Evolutionary conservation across 2,329 filamentous ascomycete genomes (phyloP), one percentile per base, ranked within the genome.

Genomic region (Neofusicoccum ribis): DNA sequence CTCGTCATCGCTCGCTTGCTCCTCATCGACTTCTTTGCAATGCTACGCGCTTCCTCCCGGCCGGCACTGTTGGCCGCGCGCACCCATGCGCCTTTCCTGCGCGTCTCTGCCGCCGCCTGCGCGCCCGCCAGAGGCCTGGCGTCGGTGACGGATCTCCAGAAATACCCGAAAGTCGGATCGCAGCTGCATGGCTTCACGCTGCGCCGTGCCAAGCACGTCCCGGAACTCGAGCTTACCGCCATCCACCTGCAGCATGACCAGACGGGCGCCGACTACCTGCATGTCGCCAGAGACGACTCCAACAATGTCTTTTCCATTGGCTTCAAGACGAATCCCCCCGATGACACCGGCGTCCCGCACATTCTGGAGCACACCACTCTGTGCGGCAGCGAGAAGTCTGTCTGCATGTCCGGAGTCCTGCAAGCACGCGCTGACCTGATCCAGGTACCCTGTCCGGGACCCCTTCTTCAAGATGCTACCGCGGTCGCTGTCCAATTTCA

Each of bases 381-480:
- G 49, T 99, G 95, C 74, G 95, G 95, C 23, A 98, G 94, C 75
- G 84, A 96, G 77, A 97, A 96, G 89, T 97, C 37, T 54, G 63
- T 65, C 80, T 72, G 81, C 14, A 11, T 17, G 49, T 14, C 15
- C 51, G 11, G 11, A 43, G 36, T 36, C 1, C 27, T 14, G 20
- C 44, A 23, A 7, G n/a, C 36, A 12, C 39, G 17, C 47, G 27
- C 63, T 65, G 46, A 65, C 67, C 14, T 1, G 20, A 51, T 65
- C 60, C 74, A 94, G 91, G 77, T 96, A 93, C 76, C 95, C 95
- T n/a, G 94, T 99, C 66, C 92, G 95, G 68, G 95, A 99, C 74
- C 95, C 95, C 0, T 99, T 99, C 84, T 99, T 99, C 84, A 99
- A 98, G 85, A 99, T 99, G 95, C 86, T 99, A 31, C 95, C 95